Evolutionary conservation across 495 filamentous ascomycete species (phyloP).

Genomic region (Hyaloscypha finlandica): DNA sequence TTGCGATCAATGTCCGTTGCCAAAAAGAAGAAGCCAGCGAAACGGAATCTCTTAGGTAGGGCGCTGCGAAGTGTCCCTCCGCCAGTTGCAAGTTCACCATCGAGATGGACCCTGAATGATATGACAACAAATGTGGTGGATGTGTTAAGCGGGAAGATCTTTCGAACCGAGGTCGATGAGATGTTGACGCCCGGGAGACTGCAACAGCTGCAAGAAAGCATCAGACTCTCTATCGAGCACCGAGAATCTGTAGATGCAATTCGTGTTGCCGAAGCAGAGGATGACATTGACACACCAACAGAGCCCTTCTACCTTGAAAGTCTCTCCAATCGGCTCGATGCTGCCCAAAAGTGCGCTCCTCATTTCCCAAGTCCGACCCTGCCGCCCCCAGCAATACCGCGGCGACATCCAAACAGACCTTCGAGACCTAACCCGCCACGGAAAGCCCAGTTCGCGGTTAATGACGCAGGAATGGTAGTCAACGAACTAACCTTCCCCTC

Average conservation of each 20-base stretch:
- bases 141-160: conserved; percentile 43
- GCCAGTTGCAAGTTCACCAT: conserved; percentile 34
- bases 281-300: conserved; percentile 18
- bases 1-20: conserved; percentile 32
- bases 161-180: conserved; percentile 52
- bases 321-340: conserved; percentile 1
- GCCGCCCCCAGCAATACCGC: conserved; percentile 21
- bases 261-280: conserved; percentile 1
- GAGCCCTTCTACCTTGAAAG: conserved; percentile 31
- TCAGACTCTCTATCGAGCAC: conserved; percentile 1
- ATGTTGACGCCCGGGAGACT: conserved; percentile 45
- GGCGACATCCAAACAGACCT: background rate
- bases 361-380: conserved; percentile 14
- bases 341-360: background rate
- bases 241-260: background rate
- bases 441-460: background rate
- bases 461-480: conserved; percentile 17
- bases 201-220: conserved; percentile 2
- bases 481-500: conserved; percentile 33
- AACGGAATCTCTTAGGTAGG: background rate
- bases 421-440: background rate
- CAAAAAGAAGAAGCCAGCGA: conserved; percentile 40
- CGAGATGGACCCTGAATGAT: conserved; percentile 50
- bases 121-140: conserved; percentile 52
- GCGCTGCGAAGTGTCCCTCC: conserved; percentile 22